Evolutionary conservation across 805 yeast genomes (phyloP).

Genomic region (Ogataea salicorniae): DNA sequence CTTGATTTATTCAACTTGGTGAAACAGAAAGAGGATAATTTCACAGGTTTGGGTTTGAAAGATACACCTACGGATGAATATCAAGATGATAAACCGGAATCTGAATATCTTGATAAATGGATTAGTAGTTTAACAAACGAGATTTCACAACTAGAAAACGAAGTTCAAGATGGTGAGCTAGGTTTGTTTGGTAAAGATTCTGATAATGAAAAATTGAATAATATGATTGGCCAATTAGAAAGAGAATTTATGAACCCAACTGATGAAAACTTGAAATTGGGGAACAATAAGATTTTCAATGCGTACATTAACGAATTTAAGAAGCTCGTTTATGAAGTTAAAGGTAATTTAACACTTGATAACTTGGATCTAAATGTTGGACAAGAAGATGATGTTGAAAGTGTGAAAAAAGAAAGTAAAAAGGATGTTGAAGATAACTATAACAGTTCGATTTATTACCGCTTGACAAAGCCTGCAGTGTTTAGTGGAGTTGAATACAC

Average conservation of each 20-base stretch:
- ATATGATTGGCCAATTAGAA: conserved; percentile 12
- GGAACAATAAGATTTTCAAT: conserved; percentile 17
- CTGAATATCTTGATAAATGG: conserved; percentile 14
- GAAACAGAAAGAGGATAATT: conserved; percentile 2
- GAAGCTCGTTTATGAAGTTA: conserved; percentile 22
- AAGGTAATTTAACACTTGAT: conserved; percentile 13
- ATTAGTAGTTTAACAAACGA: conserved; percentile 12
- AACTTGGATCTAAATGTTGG: conserved; percentile 15
- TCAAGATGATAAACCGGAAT: conserved; percentile 16
- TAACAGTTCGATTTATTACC: conserved; percentile 13
- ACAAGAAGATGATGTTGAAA: conserved; percentile 12
- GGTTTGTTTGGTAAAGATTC: conserved; percentile 1
- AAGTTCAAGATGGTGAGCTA: conserved; percentile 1
- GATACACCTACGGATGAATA: conserved; percentile 12
- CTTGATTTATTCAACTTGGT: conserved; percentile 16
- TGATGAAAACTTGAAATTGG: conserved; percentile 9
- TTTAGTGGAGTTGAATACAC: conserved; percentile 13
- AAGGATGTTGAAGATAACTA: conserved; percentile 6
- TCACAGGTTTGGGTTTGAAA: too few species aligned
- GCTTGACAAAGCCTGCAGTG: conserved; percentile 11
- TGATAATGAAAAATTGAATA: conserved; percentile 10
- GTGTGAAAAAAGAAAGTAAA: conserved; percentile 6
- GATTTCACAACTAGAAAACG: conserved; percentile 10
- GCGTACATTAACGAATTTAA: conserved; percentile 16
- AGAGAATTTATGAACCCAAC: conserved; percentile 20